phyloP scores from a whole-genome alignment of 1,284 basidiomycete species.

The Paramarasmius palmivorus region DNA sequence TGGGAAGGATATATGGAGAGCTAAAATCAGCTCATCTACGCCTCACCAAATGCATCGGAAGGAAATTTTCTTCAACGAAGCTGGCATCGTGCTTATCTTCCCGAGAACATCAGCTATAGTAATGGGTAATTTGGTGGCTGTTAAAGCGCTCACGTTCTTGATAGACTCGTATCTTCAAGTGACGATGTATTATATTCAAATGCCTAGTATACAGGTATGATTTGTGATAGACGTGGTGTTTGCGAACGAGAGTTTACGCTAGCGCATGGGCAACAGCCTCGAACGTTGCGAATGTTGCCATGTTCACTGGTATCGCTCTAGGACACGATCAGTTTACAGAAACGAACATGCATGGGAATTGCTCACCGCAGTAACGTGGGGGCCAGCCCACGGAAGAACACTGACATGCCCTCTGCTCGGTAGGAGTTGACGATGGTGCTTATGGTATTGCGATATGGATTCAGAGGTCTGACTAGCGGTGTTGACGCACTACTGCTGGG shows the following conservation, averaged over 20 bases:
- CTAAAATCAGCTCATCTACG: too few relatives aligned
- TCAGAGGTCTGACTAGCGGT: slow-evolving; percentile 11
- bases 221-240: too few relatives aligned
- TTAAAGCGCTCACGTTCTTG: too few relatives aligned
- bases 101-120: too few relatives aligned
- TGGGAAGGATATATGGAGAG: too few relatives aligned
- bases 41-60: too few relatives aligned
- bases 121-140: too few relatives aligned
- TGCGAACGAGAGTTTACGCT: slow-evolving; percentile 22
- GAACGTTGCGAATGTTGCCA: slow-evolving; percentile 56
- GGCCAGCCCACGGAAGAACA: slow-evolving; percentile 75
- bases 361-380: slow-evolving; percentile 76
- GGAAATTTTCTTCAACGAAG: too few relatives aligned
- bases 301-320: slow-evolving; percentile 56
- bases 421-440: slow-evolving; percentile 66
- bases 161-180: too few relatives aligned
- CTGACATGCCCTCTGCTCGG: slow-evolving; percentile 59
- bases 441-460: slow-evolving; percentile 56
- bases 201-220: too few relatives aligned
- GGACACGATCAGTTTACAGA: neutral
- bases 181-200: too few relatives aligned
- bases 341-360: slow-evolving; percentile 23
- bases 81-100: too few relatives aligned
- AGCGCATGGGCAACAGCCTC: slow-evolving; percentile 43
- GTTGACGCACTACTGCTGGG: neutral